These are phyloP conservation scores for Backusella tuberculispora DNA, from an alignment of 192 early-diverging fungal species.

Conservation along the genomic window DNA sequence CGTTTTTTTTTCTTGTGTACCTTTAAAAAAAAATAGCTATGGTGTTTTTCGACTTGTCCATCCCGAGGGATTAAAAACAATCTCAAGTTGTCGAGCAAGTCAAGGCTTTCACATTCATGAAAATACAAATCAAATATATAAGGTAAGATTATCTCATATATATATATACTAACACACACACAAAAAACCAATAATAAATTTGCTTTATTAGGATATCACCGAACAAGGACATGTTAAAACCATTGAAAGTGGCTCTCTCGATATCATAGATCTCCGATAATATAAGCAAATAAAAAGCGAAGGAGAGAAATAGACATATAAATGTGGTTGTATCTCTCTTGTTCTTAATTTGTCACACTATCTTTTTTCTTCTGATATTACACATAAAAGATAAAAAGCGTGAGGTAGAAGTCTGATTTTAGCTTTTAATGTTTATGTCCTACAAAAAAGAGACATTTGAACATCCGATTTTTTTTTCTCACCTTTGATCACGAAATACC, in stretches of 20 bases:
- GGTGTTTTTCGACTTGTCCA: not conserved
- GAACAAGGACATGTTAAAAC: not conserved
- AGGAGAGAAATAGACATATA: too few species aligned
- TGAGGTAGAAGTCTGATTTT: not conserved
- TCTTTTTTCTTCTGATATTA: not conserved
- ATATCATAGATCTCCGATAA: constrained; percentile 6
- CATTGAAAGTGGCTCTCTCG: not conserved
- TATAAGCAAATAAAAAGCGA: too few species aligned
- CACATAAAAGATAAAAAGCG: not conserved
- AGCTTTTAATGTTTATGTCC: too few species aligned
- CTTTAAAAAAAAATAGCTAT: constrained; percentile 10
- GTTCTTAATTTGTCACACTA: not conserved
- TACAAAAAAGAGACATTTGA: not conserved
- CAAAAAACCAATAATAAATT: too few species aligned
- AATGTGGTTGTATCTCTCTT: too few species aligned
- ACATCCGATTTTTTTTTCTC: not conserved
- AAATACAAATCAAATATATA: not conserved
- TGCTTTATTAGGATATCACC: not conserved
- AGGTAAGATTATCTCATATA: too few species aligned
- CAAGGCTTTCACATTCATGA: not conserved
- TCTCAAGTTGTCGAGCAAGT: constrained; percentile 2
- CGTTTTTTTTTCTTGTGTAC: too few species aligned
- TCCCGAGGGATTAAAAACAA: constrained; percentile 2
- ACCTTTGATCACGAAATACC: not conserved
- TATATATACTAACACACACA: too few species aligned